phyloP scores from a whole-genome alignment of 345 rosid genomes.

The Eucalyptus pauciflora region DNA sequence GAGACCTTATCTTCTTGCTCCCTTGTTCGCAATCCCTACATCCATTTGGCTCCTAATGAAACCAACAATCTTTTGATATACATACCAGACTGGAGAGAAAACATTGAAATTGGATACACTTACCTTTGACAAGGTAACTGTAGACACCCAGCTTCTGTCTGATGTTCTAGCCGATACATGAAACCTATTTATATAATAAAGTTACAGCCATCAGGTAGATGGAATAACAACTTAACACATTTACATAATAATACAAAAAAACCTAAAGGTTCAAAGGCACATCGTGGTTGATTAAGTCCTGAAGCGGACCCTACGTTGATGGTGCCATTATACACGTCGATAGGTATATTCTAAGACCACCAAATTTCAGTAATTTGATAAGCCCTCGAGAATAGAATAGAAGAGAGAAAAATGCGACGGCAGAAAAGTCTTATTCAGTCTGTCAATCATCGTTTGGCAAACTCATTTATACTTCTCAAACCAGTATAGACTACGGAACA shows the following conservation, averaged over 20 bases:
- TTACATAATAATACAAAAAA: not conserved
- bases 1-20: constrained; percentile 82
- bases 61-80: not conserved
- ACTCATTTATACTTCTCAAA: not conserved
- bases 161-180: constrained; percentile 71
- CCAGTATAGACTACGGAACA: not conserved
- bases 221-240: not conserved
- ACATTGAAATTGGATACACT: not conserved
- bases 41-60: not conserved
- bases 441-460: not conserved
- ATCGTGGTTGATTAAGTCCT: not conserved
- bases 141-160: constrained; percentile 37
- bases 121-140: constrained; percentile 72
- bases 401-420: not conserved
- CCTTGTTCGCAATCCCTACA: constrained; percentile 54
- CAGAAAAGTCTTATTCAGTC: not conserved
- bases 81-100: not conserved
- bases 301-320: not conserved
- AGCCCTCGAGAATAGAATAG: not conserved
- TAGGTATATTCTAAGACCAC: not conserved
- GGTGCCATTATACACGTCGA: not conserved
- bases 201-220: not conserved
- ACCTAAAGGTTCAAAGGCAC: not conserved
- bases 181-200: constrained; percentile 26
- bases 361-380: not conserved